Base-by-base conservation (phyloP, 805 yeast genomes). In the Starmerella floricola region DNA sequence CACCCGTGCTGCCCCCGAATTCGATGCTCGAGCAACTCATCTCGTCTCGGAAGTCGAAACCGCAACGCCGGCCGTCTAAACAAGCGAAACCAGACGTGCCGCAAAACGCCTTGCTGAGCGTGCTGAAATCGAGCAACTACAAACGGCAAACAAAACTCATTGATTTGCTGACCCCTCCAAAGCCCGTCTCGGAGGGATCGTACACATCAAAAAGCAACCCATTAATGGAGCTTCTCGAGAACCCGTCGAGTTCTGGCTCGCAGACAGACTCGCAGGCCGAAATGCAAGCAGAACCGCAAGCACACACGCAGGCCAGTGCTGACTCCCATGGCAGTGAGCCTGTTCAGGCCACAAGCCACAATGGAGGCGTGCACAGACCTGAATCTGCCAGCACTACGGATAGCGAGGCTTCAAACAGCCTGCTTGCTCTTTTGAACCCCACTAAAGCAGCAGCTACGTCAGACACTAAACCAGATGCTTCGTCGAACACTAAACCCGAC, bases 21-120 rank as follows among this genome's bases (percentile, higher is more conserved):
- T 40, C 50, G 13, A 42, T 50, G 42, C 48, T 53, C n/a, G 47
- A 50, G 32, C 41, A 39, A 15, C 48, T 53, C 15, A 44, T 53
- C 3, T 29, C 48, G 12, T 40, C 49, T 10, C 51, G 57, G n/a
- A 41, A 36, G 21, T 13, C 24, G n/a, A 27, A 34, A 37, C 41
- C 41, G 2, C 21, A 11, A 11, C 31, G 26, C 17, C 31, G 19
- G 30, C 34, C 18, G 11, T 5, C 27, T 15, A 36, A n/a, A 24
- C 38, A 4, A 26, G 40, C 31, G 17, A 28, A 26, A 24, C 42
- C 42, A 6, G 32, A 38, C 10, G 27, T 38, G 12, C 34, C 42
- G 19, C 35, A 39, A 13, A 48, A 38, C 20, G 29, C 44, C 8
- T 31, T 50, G 40, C 45, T 50, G 17, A 29, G 29, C 6, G 35